These are phyloP conservation scores for Rhizopogon sp. DNA, from an alignment of 768 basidiomycete genomes.

Conservation along the genomic window DNA sequence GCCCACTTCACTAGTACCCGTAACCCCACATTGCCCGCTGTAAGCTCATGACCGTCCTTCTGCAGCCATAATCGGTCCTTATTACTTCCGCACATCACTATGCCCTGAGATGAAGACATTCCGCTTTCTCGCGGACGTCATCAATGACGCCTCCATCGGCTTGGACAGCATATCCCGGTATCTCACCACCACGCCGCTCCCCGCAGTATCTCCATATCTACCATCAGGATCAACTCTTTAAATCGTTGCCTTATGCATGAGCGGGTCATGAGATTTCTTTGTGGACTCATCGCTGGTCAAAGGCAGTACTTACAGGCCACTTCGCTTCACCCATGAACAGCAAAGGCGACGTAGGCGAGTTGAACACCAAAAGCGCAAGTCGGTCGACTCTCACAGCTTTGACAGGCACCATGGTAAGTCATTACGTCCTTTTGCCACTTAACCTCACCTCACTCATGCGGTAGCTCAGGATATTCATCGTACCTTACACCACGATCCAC, in stretches of 20 bases:
- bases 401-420: conserved; percentile 58
- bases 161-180: conserved; percentile 58
- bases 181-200: conserved; percentile 29
- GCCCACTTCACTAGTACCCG: conserved; percentile 13
- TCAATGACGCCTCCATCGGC: conserved; percentile 57
- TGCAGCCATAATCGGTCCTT: conserved; percentile 58
- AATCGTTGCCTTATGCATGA: conserved; percentile 47
- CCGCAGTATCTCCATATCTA: conserved; percentile 29
- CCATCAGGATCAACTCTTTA: conserved; percentile 32
- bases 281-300: conserved; percentile 64
- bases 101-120: conserved; percentile 70
- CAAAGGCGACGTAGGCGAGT: conserved; percentile 61
- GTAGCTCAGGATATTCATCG: conserved; percentile 54
- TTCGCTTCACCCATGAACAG: conserved; percentile 49
- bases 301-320: conserved; percentile 63
- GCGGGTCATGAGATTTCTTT: conserved; percentile 56
- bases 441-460: background rate
- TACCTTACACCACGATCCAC: conserved; percentile 48
- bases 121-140: conserved; percentile 59
- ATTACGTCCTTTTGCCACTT: background rate
- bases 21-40: background rate
- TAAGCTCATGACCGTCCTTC: background rate
- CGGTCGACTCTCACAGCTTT: conserved; percentile 67
- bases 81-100: conserved; percentile 57
- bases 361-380: conserved; percentile 69